Evolutionary conservation across 257 asterid species (phyloP), one percentile per base, ranked within the genome.

Genomic region (Hygrophila difformis): DNA sequence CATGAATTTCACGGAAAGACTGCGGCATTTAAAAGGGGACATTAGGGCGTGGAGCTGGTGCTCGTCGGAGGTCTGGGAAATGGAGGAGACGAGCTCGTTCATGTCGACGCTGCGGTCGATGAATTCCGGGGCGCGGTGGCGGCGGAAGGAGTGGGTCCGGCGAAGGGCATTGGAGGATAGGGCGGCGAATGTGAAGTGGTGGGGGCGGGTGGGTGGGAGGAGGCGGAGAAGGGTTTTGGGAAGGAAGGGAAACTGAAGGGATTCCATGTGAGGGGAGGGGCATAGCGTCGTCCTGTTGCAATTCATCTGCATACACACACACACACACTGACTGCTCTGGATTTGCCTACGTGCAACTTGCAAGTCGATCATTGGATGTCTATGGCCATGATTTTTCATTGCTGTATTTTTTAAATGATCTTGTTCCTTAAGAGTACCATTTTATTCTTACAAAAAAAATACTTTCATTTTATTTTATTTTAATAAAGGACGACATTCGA

Each of bases 71-170:
- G 96, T 82, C 55, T 79, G 81, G n/a, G 65, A 44, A 10, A 91
- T 79, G 8, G 84, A 66, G 28, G 57, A 45, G 0, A 80, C 21
- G 5, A 86, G 76, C 3, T 77, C 89, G 21, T 86, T 92, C 86
- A 82, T 80, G 68, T 91, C 83, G 0, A 91, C 73, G 49, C 68
- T 55, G 71, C 70, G 92, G 73, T 89, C 93, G 1, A 81, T 37
- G 46, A 60, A 67, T 8, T 2, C 50, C 2, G 65, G 20, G 45
- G 18, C 66, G 0, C 59, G 68, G 37, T 41, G 59, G 19, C 78
- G 63, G 18, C 72, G 81, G 61, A 38, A 73, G 5, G 44, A 39
- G 0, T 53, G 63, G 55, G 44, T 74, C 15, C 74, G 73, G 88
- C 92, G 70, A 40, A 73, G 66, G 50, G 74, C 65, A 44, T 61